Evolutionary conservation across 148 eudicot genomes (phyloP), one percentile per base, ranked within the genome.

Genomic region (Limonium bicolor): DNA sequence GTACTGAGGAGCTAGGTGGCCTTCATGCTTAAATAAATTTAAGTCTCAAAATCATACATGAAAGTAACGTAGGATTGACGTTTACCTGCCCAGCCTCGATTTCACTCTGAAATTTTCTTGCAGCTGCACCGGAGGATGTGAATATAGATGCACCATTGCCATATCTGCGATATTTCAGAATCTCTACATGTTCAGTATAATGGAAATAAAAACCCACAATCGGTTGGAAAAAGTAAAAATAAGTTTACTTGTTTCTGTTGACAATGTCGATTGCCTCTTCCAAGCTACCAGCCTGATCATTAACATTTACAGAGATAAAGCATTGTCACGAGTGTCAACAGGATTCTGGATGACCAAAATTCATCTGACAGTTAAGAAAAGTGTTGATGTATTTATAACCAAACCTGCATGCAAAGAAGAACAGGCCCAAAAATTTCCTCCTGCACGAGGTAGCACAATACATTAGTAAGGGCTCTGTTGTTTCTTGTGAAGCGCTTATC

Each of bases 361-460:
- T 20, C 0, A 20, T 3, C 12, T 6, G 13, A 20, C 5, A 20
- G 20, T 27, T 11, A 38, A 23, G 2, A 25, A 1, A 38, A 27
- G 21, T 12, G 5, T 11, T 23, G 39, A 6, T 4, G 2, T 11
- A 27, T n/a, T 46, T 34, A 48, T 46, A 13, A 46, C 32, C 53
- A 35, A 26, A 90, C 99, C 99, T 92, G 73, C 99, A 92, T 68
- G 66, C 95, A 92, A 49, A 85, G 48, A 36, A 92, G 88, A 65
- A 92, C 95, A 20, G 99, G 99, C 45, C 99, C 99, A 56, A 86
- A 78, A 15, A 92, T 92, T 60, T 92, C 99, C 70, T 92, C 99
- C 95, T 92, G 80, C 36, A 32, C 21, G 50, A 46, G 53, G n/a
- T n/a, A n/a, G n/a, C n/a, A n/a, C n/a, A n/a, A n/a, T n/a, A n/a